phyloP scores from a whole-genome alignment of 495 filamentous ascomycete species.

The Neurospora africana region DNA sequence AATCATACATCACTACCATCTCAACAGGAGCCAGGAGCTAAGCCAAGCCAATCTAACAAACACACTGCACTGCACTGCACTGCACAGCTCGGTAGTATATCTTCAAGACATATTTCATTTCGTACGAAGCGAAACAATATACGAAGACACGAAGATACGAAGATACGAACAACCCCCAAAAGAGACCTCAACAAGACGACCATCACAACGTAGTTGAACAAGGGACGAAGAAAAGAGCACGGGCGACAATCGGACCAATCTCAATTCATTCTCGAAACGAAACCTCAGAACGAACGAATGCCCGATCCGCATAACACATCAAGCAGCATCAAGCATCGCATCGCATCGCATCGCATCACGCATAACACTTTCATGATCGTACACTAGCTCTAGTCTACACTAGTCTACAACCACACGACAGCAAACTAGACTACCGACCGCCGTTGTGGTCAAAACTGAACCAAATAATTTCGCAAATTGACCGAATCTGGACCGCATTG shows the following conservation, averaged over 20 bases:
- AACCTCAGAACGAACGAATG: neutral
- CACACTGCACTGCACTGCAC: neutral
- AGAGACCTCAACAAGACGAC: neutral
- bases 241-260: neutral
- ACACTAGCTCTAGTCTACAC: too few species aligned
- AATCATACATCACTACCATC: neutral
- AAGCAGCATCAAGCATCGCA: neutral
- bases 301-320: too few species aligned
- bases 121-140: neutral
- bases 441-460: neutral
- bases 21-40: too few species aligned
- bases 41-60: neutral
- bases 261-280: too few species aligned
- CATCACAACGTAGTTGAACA: too few species aligned
- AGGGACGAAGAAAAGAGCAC: neutral
- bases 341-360: neutral
- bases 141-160: neutral
- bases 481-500: neutral
- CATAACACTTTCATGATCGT: neutral
- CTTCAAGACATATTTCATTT: neutral
- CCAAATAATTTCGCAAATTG: too few species aligned
- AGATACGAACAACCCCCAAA: neutral
- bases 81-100: neutral
- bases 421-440: neutral
- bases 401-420: neutral